Conservation (phyloP, 2,329 filamentous ascomycete species). For the Neofusicoccum sp. region DNA sequence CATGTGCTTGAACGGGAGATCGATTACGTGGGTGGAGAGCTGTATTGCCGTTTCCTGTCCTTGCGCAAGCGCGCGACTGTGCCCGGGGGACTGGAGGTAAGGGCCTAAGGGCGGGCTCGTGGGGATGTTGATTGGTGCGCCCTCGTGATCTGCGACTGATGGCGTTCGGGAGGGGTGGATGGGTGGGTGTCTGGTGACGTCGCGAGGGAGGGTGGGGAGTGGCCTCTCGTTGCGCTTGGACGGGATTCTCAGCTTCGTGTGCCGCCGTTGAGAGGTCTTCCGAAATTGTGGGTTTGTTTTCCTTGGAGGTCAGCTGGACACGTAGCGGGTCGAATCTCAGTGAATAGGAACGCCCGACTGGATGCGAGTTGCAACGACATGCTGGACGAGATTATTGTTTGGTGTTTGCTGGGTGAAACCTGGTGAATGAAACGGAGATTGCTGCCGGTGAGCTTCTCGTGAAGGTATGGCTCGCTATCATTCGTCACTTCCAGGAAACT, state of each 20-base stretch:
- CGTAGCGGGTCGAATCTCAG: neutral
- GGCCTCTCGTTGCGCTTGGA: neutral
- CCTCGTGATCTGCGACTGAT: neutral
- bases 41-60: neutral
- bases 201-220: neutral
- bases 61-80: neutral
- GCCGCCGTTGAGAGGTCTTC: too few species aligned
- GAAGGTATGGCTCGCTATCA: neutral
- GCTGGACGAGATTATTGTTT: neutral
- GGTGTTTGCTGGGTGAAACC: neutral
- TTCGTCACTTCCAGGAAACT: neutral
- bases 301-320: neutral
- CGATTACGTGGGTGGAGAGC: neutral
- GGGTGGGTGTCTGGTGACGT: slow-evolving; percentile 2
- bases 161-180: neutral
- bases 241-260: too few species aligned
- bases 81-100: neutral
- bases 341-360: neutral
- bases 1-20: neutral
- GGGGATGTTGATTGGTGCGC: neutral
- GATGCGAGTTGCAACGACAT: too few species aligned
- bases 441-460: neutral
- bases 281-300: too few species aligned
- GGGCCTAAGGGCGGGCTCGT: neutral
- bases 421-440: neutral